Evolutionary conservation across 176 grass and related monocot genomes (phyloP).

Genomic region (Tillandsia fasciculata): DNA sequence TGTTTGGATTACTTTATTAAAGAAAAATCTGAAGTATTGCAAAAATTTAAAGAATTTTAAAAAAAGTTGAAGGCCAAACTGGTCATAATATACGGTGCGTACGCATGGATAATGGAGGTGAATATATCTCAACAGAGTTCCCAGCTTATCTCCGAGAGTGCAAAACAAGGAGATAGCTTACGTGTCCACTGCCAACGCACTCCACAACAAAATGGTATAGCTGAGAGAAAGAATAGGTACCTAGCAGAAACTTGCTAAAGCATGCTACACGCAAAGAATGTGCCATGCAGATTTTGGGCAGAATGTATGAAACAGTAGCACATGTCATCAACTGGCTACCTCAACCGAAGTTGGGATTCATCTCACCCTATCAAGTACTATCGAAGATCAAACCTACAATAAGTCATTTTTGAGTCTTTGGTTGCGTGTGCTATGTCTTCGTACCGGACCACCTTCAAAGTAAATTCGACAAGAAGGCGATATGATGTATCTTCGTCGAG

Average conservation of each 20-base stretch:
- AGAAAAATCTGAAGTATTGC: neutral
- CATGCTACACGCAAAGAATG: too few species aligned
- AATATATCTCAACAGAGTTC: conserved; percentile 21
- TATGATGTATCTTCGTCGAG: conserved; percentile 19
- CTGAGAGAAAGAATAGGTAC: neutral
- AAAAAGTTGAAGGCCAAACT: neutral
- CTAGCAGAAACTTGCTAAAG: neutral
- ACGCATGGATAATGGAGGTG: conserved; percentile 6
- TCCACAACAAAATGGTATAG: neutral
- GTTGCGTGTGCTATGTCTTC: conserved; percentile 11
- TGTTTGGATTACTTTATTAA: neutral
- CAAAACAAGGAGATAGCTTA: conserved; percentile 15
- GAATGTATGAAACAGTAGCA: neutral
- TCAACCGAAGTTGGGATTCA: conserved; percentile 1
- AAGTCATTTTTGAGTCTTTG: conserved; percentile 10
- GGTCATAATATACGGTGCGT: neutral
- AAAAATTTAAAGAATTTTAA: neutral
- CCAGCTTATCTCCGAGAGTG: neutral
- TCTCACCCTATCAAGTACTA: conserved; percentile 9
- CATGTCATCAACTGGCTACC: neutral
- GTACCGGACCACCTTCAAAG: neutral
- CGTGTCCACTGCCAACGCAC: neutral
- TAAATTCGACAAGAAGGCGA: conserved; percentile 3
- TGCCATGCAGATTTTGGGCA: neutral
- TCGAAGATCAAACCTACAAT: conserved; percentile 4